A percentile compares a stretch with the other conserved stretches of the same genome.
Conservation (phyloP, 176 grass and related monocot genomes). For the Pontederia paniculata region DNA sequence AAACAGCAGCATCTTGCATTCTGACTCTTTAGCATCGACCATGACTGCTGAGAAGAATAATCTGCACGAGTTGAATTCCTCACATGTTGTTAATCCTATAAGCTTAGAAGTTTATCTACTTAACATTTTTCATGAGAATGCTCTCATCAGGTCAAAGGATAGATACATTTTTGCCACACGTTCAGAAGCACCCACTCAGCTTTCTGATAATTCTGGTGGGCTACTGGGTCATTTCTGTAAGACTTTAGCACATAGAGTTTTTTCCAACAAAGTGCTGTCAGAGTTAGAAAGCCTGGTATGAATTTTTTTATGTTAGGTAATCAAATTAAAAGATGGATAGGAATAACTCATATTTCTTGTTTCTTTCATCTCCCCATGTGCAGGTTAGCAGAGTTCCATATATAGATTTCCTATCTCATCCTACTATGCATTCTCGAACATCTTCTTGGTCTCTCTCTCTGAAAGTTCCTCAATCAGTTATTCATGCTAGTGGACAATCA, state of each 20-base stretch:
- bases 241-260: slow-evolving; percentile 74
- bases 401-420: slow-evolving; percentile 56
- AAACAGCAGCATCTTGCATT: slow-evolving; percentile 19
- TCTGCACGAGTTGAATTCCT: slow-evolving; percentile 15
- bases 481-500: slow-evolving; percentile 23
- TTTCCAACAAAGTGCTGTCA: slow-evolving; percentile 73
- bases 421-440: slow-evolving; percentile 84
- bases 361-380: slow-evolving; percentile 2
- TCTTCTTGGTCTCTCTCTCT: slow-evolving; percentile 87
- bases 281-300: slow-evolving; percentile 74
- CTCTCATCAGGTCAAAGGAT: slow-evolving; percentile 40
- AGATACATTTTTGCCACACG: slow-evolving; percentile 25
- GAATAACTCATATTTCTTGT: not conserved
- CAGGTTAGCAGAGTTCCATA: slow-evolving; percentile 82
- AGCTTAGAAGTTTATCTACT: slow-evolving; percentile 70
- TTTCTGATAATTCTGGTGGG: slow-evolving; percentile 29
- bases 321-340: not conserved
- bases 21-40: slow-evolving; percentile 24
- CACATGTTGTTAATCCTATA: slow-evolving; percentile 37
- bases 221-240: slow-evolving; percentile 51
- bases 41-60: slow-evolving; percentile 36
- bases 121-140: slow-evolving; percentile 65
- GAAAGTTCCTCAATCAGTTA: slow-evolving; percentile 57
- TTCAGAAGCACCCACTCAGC: slow-evolving; percentile 21
- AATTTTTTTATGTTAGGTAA: slow-evolving; percentile 8